Evolutionary conservation across 139 green algal species (phyloP), one percentile per base, ranked within the genome.

Genomic region (Picochlorum sp.): DNA sequence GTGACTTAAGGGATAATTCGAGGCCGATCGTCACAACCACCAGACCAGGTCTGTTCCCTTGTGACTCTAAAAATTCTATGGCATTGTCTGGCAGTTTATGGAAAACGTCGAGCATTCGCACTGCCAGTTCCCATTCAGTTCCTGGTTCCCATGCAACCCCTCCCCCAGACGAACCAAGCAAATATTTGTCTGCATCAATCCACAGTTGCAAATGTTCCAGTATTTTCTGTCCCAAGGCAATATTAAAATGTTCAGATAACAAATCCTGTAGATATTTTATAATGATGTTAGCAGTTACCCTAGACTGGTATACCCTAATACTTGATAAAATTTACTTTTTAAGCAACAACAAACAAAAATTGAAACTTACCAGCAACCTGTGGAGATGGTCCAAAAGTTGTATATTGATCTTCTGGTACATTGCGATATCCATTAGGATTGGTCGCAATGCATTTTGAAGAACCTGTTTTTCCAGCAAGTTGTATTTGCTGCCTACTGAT

Each of bases 11-110:
- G 26, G 75, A 72, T 20, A 77, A 67, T 67, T 99, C 93, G 45
- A 99, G 70, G 71, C 91, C 72, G 30, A 97, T 96, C 6, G 81
- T 91, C 43, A 97, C 66, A 47, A 91, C 78, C 13, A 99, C 90
- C 30, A 98, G 70, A 0, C 88, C 87, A 4, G 70, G 73, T 2
- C 77, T 70, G 18, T 47, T 47, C 10, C 18, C 22, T 14, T 85
- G 67, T 2, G 80, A 83, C 65, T 96, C 84, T 53, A 98, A 67
- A 58, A 98, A 98, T 28, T 64, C 51, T 44, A 84, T 87, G 10
- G 67, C 66, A 7, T 87, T 85, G n/a, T 70, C 54, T 4, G 93
- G 93, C 43, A 99, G 79, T 56, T 91, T 81, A 66, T 96, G 89
- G 70, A 97, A 98, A 4, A 98, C 83, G 31, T 98, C 85, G 35